A percentile compares a stretch with the other conserved stretches of the same genome.
These are phyloP conservation scores for Theobroma grandiflorum DNA, from an alignment of 441 rosid genomes.

Conservation along the genomic window DNA sequence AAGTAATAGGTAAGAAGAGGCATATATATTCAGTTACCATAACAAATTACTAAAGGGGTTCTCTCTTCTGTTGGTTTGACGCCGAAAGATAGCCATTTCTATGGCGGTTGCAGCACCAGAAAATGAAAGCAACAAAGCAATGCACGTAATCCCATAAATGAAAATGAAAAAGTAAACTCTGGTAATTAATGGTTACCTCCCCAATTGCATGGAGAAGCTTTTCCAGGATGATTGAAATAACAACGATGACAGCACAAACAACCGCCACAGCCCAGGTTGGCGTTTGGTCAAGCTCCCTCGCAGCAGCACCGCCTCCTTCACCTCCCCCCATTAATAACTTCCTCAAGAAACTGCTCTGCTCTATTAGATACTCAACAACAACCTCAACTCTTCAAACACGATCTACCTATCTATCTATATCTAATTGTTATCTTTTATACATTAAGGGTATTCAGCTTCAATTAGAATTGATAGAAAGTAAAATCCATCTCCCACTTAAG, in stretches of 20 bases:
- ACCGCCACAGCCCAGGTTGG: slow-evolving; percentile 94
- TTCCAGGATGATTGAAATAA: slow-evolving; percentile 78
- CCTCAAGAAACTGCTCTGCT: not conserved
- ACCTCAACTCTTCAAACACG: too few species aligned
- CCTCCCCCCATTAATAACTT: slow-evolving; percentile 45
- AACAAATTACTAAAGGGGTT: too few species aligned
- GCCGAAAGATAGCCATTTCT: too few species aligned
- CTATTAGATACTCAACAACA: slow-evolving; percentile 12
- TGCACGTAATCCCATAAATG: not conserved
- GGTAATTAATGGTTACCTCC: slow-evolving; percentile 34
- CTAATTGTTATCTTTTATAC: too few species aligned
- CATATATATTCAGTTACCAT: too few species aligned
- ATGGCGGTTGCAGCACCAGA: too few species aligned
- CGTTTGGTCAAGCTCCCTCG: slow-evolving; percentile 83
- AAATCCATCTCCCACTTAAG: too few species aligned
- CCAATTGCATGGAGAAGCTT: slow-evolving; percentile 67
- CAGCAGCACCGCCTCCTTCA: slow-evolving; percentile 29
- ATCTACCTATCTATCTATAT: not conserved
- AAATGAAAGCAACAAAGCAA: not conserved
- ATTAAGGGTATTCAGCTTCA: too few species aligned
- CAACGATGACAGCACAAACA: slow-evolving; percentile 68
- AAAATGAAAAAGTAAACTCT: not conserved
- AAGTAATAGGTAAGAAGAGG: too few species aligned
- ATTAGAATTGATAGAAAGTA: too few species aligned
- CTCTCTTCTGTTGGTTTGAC: too few species aligned